Conservation (phyloP, 2,329 filamentous ascomycete species). For the Penicillium sp. region DNA sequence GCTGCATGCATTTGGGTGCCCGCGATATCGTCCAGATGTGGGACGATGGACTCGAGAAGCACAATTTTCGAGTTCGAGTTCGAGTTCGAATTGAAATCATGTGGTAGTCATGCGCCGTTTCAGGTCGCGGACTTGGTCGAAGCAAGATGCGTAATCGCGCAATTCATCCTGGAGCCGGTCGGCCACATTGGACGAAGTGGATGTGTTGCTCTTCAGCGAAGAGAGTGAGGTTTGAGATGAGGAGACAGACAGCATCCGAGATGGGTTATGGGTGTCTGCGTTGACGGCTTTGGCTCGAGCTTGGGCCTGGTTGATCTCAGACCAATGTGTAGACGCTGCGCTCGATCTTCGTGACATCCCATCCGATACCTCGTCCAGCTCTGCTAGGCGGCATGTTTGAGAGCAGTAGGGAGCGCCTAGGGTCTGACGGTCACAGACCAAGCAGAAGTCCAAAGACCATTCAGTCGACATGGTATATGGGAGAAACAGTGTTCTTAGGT, state of each 20-base stretch:
- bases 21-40: neutral
- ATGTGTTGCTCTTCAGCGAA: slow-evolving; percentile 66
- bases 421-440: slow-evolving; percentile 88
- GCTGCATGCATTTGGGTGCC: slow-evolving; percentile 2
- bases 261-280: slow-evolving; percentile 16
- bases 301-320: slow-evolving; percentile 6
- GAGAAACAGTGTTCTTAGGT: neutral
- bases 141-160: slow-evolving; percentile 80
- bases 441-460: slow-evolving; percentile 91
- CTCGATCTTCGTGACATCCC: slow-evolving; percentile 20
- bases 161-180: slow-evolving; percentile 76
- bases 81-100: slow-evolving; percentile 12
- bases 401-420: slow-evolving; percentile 84
- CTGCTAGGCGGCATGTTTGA: slow-evolving; percentile 82
- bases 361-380: slow-evolving; percentile 70
- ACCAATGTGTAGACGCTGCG: slow-evolving; percentile 10
- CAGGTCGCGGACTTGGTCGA: slow-evolving; percentile 70
- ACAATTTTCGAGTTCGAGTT: neutral
- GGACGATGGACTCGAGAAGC: neutral
- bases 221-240: slow-evolving; percentile 82
- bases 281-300: neutral
- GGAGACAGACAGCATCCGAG: slow-evolving; percentile 51
- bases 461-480: slow-evolving; percentile 32
- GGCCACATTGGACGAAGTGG: slow-evolving; percentile 56
- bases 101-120: slow-evolving; percentile 40